Evolutionary conservation across 2,329 filamentous ascomycete genomes (phyloP), one percentile per base, ranked within the genome.

Genomic region (Fusarium virguliforme): DNA sequence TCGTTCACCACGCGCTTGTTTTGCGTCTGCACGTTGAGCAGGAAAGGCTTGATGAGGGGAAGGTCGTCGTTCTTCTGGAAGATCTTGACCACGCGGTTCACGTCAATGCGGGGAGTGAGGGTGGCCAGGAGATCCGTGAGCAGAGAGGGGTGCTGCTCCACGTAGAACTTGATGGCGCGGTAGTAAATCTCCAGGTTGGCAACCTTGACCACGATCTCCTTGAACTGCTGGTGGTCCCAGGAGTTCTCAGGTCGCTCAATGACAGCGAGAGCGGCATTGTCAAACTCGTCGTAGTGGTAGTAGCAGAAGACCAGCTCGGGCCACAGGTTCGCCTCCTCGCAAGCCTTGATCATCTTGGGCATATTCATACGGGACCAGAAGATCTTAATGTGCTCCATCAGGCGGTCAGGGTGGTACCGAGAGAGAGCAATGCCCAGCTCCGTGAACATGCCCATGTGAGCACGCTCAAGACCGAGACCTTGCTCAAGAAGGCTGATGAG

Each of bases 141-240:
- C 50, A 99, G 88, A 12, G 95, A 94, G 35, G 96, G 96, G 81
- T 99, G 96, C 83, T 99, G 94, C 84, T 98, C 94, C 41, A 99
- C 90, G 82, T 98, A 98, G 84, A 98, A 98, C 85, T 95, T 97
- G 79, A 98, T 88, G 30, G 94, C 94, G 60, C 95, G 93, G 87
- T 99, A 99, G 86, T 98, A 99, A 77, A 99, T 99, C 83, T 99
- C 97, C 78, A 99, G 85, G 84, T 99, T 99, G 78, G 95, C 94
- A 73, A 98, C 95, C 89, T 99, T 99, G 84, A 97, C 91, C 63
- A 97, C 88, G 57, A 97, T 98, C 80, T 99, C 97, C 88, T 99
- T 99, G 91, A 99, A 99, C 54, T 97, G 96, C 81, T 98, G 94
- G 84, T 99, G 96, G 82, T 99, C 97, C 96, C 96, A 99, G 2